Evolutionary conservation across 140 eudicot genomes (phyloP).

Genomic region (Bidens hawaiensis): DNA sequence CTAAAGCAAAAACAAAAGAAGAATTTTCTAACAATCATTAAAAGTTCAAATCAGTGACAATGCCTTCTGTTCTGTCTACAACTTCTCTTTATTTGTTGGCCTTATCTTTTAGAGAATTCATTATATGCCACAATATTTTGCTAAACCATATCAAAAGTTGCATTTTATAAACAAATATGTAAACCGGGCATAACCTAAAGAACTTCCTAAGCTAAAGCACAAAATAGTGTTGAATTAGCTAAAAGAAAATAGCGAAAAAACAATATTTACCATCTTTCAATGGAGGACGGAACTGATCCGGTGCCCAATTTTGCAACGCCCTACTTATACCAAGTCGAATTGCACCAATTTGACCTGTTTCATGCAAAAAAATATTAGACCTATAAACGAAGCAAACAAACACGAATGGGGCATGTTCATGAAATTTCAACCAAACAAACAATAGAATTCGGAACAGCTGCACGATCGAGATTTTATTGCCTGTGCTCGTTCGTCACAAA

Average conservation of each 20-base stretch:
- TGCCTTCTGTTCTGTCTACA: not conserved
- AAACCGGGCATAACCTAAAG: not conserved
- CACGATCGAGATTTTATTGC: no score
- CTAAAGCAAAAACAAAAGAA: not conserved
- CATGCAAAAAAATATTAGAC: no score
- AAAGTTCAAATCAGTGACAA: not conserved
- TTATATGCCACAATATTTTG: not conserved
- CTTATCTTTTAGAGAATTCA: not conserved
- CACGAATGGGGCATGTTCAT: no score
- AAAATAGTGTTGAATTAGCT: not conserved
- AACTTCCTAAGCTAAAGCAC: not conserved
- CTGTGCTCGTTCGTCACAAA: no score
- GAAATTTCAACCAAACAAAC: no score
- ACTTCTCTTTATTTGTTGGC: slow-evolving; percentile 9
- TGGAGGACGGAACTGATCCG: slow-evolving; percentile 78
- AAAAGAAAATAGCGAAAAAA: not conserved
- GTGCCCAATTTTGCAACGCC: slow-evolving; percentile 94
- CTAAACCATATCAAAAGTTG: not conserved
- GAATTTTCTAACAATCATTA: not conserved
- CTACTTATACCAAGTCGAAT: slow-evolving; percentile 88
- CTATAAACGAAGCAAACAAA: no score
- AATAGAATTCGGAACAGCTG: no score
- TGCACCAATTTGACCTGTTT: slow-evolving; percentile 93
- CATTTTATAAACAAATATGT: not conserved
- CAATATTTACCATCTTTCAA: slow-evolving; percentile 54